Conservation (phyloP, 169 alveolate species). For the Cryptosporidium bovis region DNA sequence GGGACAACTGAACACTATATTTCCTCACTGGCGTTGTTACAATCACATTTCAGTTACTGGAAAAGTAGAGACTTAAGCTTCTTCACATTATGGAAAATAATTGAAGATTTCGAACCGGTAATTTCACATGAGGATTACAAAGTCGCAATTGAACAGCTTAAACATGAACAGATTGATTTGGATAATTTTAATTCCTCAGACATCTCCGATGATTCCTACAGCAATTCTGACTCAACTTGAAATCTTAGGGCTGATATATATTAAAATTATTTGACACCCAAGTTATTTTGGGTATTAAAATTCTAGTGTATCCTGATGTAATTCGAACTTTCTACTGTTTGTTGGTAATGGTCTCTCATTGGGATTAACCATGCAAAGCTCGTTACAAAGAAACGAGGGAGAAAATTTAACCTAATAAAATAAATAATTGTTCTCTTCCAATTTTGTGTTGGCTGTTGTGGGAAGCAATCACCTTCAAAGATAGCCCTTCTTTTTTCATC, state of each 20-base stretch:
- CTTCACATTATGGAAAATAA: conserved; percentile 78
- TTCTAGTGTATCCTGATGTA: conserved; percentile 44
- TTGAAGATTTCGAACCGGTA: conserved; percentile 67
- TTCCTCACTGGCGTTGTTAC: conserved; percentile 85
- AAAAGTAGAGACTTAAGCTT: conserved; percentile 84
- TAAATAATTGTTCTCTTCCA: conserved; percentile 65
- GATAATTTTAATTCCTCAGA: conserved; percentile 7
- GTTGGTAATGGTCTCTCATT: conserved; percentile 59
- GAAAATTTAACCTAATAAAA: conserved; percentile 42
- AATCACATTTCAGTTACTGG: conserved; percentile 87
- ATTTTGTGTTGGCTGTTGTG: conserved; percentile 56
- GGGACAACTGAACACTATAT: conserved; percentile 87
- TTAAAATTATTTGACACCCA: background rate
- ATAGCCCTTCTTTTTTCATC: conserved; percentile 74
- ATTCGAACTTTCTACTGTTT: conserved; percentile 30
- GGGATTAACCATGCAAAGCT: conserved; percentile 68
- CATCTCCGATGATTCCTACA: conserved; percentile 22
- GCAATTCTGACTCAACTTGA: conserved; percentile 11
- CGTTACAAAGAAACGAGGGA: conserved; percentile 40
- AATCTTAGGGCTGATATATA: background rate
- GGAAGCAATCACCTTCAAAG: conserved; percentile 66
- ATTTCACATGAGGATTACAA: conserved; percentile 55
- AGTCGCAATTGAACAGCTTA: conserved; percentile 58
- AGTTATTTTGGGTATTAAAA: background rate
- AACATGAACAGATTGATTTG: conserved; percentile 46